These are phyloP conservation scores for Triangularia verruculosa DNA, from an alignment of 2,329 filamentous ascomycete species.

Conservation along the genomic window DNA sequence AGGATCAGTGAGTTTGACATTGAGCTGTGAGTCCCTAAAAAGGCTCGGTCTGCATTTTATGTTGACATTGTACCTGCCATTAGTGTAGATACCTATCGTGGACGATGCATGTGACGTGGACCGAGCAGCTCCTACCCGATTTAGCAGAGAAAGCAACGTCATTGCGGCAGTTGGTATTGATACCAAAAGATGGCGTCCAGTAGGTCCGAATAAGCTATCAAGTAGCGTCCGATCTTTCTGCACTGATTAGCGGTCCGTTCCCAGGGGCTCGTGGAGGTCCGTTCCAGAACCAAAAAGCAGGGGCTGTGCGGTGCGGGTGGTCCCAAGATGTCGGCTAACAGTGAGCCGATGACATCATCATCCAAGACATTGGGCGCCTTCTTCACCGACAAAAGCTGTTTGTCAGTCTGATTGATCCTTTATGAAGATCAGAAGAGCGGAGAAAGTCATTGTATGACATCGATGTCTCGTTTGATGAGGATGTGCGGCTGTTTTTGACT, in stretches of 20 bases:
- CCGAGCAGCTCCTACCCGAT: not conserved
- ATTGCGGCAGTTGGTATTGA: not conserved
- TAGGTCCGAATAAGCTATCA: not conserved
- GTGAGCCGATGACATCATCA: slow-evolving; percentile 6
- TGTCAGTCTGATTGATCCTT: not conserved
- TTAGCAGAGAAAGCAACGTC: not conserved
- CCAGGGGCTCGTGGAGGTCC: not conserved
- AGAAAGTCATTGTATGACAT: not conserved
- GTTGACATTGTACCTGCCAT: not conserved
- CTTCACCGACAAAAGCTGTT: not conserved
- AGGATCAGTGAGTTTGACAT: not conserved
- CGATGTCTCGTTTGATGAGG: not conserved
- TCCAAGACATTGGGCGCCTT: not conserved
- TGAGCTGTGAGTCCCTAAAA: not conserved
- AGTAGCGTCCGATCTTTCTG: not conserved
- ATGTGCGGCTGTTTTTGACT: not conserved
- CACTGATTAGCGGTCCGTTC: not conserved
- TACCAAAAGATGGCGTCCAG: not conserved
- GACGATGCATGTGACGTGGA: not conserved
- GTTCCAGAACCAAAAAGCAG: not conserved
- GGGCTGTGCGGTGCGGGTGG: not conserved
- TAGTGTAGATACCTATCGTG: not conserved
- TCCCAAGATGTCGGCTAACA: not conserved
- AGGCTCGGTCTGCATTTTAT: not conserved
- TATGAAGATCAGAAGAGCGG: not conserved